phyloP scores from a whole-genome alignment of 768 basidiomycete genomes.

The Mycena galopus region DNA sequence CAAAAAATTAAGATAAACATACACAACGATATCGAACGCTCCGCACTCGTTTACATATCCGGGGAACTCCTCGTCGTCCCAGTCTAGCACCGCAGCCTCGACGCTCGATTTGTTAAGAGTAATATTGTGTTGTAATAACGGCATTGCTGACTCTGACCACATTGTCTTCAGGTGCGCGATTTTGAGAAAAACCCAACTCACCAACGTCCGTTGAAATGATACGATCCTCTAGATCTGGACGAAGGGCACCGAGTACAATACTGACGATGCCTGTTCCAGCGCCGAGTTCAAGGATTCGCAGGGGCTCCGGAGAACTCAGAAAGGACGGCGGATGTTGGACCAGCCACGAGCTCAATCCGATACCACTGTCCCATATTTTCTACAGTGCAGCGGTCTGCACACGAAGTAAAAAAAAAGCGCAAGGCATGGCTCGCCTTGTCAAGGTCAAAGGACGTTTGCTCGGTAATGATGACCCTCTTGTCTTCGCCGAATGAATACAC shows the following conservation, averaged over 20 bases:
- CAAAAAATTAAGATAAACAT: conserved; percentile 44
- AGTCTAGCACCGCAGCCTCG: conserved; percentile 70
- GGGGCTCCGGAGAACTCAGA: conserved; percentile 6
- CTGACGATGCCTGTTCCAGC: conserved; percentile 90
- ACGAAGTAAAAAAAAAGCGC: conserved; percentile 28
- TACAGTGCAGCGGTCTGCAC: conserved; percentile 53
- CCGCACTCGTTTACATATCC: conserved; percentile 53
- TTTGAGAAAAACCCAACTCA: conserved; percentile 49
- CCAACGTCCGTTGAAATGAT: conserved; percentile 81
- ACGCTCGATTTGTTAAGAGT: conserved; percentile 53
- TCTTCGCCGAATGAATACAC: conserved; percentile 53
- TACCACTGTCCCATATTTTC: conserved; percentile 98
- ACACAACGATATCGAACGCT: conserved; percentile 79
- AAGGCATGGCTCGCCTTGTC: conserved; percentile 78
- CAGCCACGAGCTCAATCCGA: conserved; percentile 88
- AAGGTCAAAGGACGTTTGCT: conserved; percentile 91
- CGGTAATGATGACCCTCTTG: conserved; percentile 65
- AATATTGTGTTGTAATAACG: conserved; percentile 82
- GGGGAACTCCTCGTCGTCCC: conserved; percentile 75
- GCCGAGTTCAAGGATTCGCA: conserved; percentile 59
- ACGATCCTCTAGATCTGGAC: conserved; percentile 57
- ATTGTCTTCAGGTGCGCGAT: not conserved
- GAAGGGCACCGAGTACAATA: conserved; percentile 70
- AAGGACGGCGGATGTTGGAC: conserved; percentile 38
- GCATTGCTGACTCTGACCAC: conserved; percentile 80